Percentiles rank a stretch among this genome's conserved stretches.
phyloP scores from a whole-genome alignment of 345 rosid species.

The sweet orange (Citrus sinensis) region DNA sequence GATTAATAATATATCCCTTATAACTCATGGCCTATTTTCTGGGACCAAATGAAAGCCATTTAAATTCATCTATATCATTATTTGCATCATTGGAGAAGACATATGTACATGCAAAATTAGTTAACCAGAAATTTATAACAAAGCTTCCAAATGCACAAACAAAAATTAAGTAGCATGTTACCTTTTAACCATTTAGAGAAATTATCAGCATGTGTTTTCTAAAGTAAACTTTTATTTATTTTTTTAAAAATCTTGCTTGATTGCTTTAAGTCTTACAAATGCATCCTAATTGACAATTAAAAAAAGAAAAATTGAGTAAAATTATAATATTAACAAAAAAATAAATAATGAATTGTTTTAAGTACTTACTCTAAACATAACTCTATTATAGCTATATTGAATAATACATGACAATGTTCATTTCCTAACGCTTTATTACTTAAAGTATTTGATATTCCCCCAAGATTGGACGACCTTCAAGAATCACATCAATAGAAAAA shows the following conservation, averaged over 20 bases:
- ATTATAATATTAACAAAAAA: neutral
- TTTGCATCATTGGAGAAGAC: too few relatives aligned
- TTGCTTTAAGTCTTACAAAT: neutral
- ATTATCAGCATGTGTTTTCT: neutral
- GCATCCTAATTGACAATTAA: neutral
- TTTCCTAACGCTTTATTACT: neutral
- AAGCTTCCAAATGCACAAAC: too few relatives aligned
- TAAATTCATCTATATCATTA: neutral
- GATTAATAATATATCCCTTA: neutral
- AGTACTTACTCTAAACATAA: neutral
- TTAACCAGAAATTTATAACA: too few relatives aligned
- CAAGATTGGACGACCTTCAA: too few relatives aligned
- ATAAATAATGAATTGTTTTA: neutral
- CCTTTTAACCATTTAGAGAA: neutral
- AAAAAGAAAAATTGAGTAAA: neutral
- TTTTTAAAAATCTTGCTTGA: neutral
- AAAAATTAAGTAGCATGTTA: neutral
- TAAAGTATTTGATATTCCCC: too few relatives aligned
- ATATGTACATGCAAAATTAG: too few relatives aligned
- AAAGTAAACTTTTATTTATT: neutral
- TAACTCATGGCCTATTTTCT: neutral
- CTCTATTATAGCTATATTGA: neutral
- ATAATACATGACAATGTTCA: neutral
- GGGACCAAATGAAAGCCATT: neutral
- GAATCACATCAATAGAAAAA: neutral